Evolutionary conservation across 2,329 filamentous ascomycete genomes (phyloP), one percentile per base, ranked within the genome.

Genomic region (Fusarium transvaalense): DNA sequence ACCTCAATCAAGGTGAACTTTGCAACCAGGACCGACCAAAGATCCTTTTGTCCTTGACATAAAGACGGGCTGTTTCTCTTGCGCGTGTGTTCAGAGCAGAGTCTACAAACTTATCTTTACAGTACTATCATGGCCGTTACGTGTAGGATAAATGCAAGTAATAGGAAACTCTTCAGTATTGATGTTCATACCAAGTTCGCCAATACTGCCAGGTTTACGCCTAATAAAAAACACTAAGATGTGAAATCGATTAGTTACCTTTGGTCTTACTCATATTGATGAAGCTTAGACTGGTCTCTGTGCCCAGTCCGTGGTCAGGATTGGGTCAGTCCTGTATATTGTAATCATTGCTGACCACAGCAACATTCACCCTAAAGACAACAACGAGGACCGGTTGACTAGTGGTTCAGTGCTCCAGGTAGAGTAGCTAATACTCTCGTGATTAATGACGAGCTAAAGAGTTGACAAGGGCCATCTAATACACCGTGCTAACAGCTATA

Each of bases 291-390:
- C 19, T 6, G 29, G 3, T 4, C 21, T 38, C 15, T 13, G 9
- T 48, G 32, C 21, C 10, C 56, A 37, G 27, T 21, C 14, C 21
- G 23, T 19, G 15, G 27, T 34, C 29, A 34, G 38, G 27, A 50
- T 45, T 19, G 25, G 51, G 25, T 29, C 25, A 25, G 14, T 14
- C 46, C 39, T 25, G 6, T 25, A 10, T 14, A 5, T n/a, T 19
- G 38, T 39, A 12, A 23, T 38, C 12, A 34, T 21, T 39, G 61
- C 52, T 64, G 38, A 64, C 52, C 23, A 62, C 15, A n/a, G 8
- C 37, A 61, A 21, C 23, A 17, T 23, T 21, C 27, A 31, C 14
- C 25, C 27, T 23, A 21, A 27, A 23, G 19, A 13, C 10, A 34
- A 19, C 13, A 34, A 19, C 15, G 10, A 39, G 34, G 15, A 6